phyloP scores from a whole-genome alignment of 768 basidiomycete genomes.

The Lyophyllum atratum region DNA sequence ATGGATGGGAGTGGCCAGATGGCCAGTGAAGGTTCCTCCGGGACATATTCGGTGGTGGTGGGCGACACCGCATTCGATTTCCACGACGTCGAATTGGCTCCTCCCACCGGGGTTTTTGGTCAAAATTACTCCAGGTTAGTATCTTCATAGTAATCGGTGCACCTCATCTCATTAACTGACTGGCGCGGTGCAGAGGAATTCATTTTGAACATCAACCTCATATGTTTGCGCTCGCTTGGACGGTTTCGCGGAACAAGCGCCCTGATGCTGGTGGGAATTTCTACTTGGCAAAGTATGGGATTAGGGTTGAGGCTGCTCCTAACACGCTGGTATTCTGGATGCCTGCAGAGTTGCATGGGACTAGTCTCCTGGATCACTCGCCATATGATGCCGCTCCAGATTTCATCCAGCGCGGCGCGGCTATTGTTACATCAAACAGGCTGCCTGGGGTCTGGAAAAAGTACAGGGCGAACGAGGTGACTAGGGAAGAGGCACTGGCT shows the following conservation, averaged over 20 bases:
- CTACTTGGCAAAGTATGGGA: slow-evolving; percentile 15
- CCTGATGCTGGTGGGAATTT: slow-evolving; percentile 15
- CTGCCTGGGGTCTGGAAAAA: background rate
- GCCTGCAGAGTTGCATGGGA: slow-evolving; percentile 18
- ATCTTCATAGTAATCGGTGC: background rate
- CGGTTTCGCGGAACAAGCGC: background rate
- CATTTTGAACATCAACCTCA: slow-evolving; percentile 17
- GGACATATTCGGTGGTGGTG: background rate
- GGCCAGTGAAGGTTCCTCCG: background rate
- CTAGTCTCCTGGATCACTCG: slow-evolving; percentile 12
- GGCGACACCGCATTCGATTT: slow-evolving; percentile 7
- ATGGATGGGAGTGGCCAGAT: background rate
- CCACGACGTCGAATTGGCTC: slow-evolving; percentile 13
- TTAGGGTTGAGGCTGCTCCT: slow-evolving; percentile 12
- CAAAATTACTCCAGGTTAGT: slow-evolving; percentile 17
- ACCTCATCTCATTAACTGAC: background rate
- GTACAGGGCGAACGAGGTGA: background rate
- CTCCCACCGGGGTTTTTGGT: slow-evolving; percentile 18
- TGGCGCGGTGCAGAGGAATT: background rate
- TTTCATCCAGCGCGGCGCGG: slow-evolving; percentile 11
- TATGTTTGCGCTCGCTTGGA: slow-evolving; percentile 9
- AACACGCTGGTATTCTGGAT: slow-evolving; percentile 16
- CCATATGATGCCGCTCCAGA: background rate
- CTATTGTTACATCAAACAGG: slow-evolving; percentile 8
- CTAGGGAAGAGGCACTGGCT: too few relatives aligned